Evolutionary conservation across 2,329 filamentous ascomycete genomes (phyloP), one percentile per base, ranked within the genome.

Genomic region (Phoma sp.): DNA sequence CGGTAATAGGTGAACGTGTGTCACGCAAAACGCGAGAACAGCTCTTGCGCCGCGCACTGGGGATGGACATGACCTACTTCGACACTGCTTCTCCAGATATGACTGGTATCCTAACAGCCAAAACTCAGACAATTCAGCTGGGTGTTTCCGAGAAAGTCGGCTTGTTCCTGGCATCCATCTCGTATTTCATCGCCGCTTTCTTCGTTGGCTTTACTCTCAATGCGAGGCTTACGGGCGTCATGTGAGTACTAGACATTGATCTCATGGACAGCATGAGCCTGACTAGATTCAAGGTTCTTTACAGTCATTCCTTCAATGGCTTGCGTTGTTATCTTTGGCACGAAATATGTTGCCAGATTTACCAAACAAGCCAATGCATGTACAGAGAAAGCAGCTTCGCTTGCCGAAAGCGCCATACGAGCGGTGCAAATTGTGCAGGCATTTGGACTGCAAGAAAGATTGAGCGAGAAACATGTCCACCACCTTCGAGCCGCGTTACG

Each of bases 51-150:
- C 77, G 77, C 54, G 75, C 80, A 7, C 66, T 83, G 22, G 77
- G 81, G 27, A 77, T 82, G 64, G 80, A 83, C 46, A 79, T 81
- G 61, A 72, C 79, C 9, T 83, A 80, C 61, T 80, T 82, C 56
- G 81, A 84, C 53, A 69, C 64, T 10, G 71, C 79, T 55, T 76
- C 79, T 33, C 77, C 80, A 18, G 80, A 83, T 64, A 77, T 83
- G 62, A 77, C 79, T 13, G 72, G 70, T 11, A 71, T 78, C 24
- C 66, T 80, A 5, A 79, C 77, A 7, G 77, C 78, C 39, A 79
- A 78, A 57, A 77, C 76, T 18, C 77, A 79, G 51, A 73, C 70
- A 1, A 77, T 79, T n/a, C 77, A 79, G 52, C 70, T 77, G 7
- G 78, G 78, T 4, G 78, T 76, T 18, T 79, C 78, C 1, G 78